phyloP scores from a whole-genome alignment of 441 rosid species.

The Brassica balearica region DNA sequence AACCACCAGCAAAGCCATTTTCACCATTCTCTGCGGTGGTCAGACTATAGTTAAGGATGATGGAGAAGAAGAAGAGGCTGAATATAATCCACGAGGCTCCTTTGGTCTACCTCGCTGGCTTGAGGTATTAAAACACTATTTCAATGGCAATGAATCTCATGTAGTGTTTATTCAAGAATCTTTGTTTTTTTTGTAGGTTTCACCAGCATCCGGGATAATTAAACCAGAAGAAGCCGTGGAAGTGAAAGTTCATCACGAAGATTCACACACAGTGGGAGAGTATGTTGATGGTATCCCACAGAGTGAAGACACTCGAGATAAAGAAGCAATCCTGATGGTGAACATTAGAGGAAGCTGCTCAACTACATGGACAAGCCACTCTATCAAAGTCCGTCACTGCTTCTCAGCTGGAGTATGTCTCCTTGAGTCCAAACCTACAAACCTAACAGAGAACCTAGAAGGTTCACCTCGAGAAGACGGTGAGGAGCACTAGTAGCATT shows the following conservation, averaged over 20 bases:
- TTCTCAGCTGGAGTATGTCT: slow-evolving; percentile 59
- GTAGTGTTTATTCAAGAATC: too few relatives aligned
- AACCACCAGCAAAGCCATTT: too few relatives aligned
- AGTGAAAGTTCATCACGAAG: slow-evolving; percentile 78
- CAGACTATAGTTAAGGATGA: too few relatives aligned
- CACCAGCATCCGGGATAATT: slow-evolving; percentile 80
- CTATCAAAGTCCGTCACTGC: too few relatives aligned
- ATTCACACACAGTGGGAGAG: slow-evolving; percentile 75
- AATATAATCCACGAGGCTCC: too few relatives aligned
- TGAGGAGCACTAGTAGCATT: slow-evolving; percentile 29
- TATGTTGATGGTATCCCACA: slow-evolving; percentile 63
- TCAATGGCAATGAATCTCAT: too few relatives aligned
- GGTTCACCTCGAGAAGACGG: slow-evolving; percentile 38
- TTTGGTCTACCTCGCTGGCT: too few relatives aligned
- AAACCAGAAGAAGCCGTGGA: slow-evolving; percentile 66
- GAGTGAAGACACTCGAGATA: too few relatives aligned
- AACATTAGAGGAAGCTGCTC: slow-evolving; percentile 1
- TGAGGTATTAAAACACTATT: too few relatives aligned
- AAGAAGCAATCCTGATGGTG: slow-evolving; percentile 49
- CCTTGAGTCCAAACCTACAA: slow-evolving; percentile 14
- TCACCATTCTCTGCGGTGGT: too few relatives aligned
- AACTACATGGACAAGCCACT: too few relatives aligned
- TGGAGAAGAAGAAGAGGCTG: too few relatives aligned
- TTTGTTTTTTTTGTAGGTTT: slow-evolving; percentile 19
- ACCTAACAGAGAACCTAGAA: slow-evolving; percentile 36